Conservation (phyloP, 192 early-diverging fungal genomes). For the Backusella morwellensis region DNA sequence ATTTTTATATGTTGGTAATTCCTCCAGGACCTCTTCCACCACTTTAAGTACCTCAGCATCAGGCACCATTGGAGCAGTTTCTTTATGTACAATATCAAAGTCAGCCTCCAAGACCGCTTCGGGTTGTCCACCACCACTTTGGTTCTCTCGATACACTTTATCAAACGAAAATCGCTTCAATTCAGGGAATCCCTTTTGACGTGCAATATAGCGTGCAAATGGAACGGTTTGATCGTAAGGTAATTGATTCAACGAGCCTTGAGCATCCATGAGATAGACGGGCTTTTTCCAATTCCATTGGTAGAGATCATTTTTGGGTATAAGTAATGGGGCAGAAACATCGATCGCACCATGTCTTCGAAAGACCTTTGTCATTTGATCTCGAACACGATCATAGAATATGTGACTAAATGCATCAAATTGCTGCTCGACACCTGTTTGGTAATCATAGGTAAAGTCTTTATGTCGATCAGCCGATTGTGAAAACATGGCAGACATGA, state of each 20-base stretch:
- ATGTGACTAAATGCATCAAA: constrained; percentile 63
- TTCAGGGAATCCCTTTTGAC: constrained; percentile 60
- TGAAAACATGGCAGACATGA: constrained; percentile 80
- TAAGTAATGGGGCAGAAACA: constrained; percentile 76
- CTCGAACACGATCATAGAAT: constrained; percentile 66
- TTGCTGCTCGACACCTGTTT: constrained; percentile 37
- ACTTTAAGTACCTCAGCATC: constrained; percentile 91
- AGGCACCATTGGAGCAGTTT: constrained; percentile 62
- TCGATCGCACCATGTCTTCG: constrained; percentile 83
- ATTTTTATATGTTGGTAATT: constrained; percentile 65
- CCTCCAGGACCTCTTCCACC: constrained; percentile 69
- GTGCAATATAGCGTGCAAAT: constrained; percentile 84
- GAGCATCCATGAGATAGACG: constrained; percentile 78
- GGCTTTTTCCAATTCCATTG: constrained; percentile 63
- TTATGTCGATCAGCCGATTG: constrained; percentile 78
- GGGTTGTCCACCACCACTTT: constrained; percentile 87
- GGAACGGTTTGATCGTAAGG: constrained; percentile 91
- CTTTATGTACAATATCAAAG: constrained; percentile 83
- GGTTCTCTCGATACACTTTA: constrained; percentile 73
- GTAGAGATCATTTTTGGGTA: constrained; percentile 73
- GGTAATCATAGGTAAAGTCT: constrained; percentile 89
- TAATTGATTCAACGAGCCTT: constrained; percentile 79
- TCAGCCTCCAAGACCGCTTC: constrained; percentile 74
- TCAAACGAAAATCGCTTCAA: constrained; percentile 90
- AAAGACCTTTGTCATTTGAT: constrained; percentile 77